A percentile compares a stretch with the other conserved stretches of the same genome.
Evolutionary conservation across 169 alveolate species (phyloP).

Genomic region (Cardiosporidium cionae): DNA sequence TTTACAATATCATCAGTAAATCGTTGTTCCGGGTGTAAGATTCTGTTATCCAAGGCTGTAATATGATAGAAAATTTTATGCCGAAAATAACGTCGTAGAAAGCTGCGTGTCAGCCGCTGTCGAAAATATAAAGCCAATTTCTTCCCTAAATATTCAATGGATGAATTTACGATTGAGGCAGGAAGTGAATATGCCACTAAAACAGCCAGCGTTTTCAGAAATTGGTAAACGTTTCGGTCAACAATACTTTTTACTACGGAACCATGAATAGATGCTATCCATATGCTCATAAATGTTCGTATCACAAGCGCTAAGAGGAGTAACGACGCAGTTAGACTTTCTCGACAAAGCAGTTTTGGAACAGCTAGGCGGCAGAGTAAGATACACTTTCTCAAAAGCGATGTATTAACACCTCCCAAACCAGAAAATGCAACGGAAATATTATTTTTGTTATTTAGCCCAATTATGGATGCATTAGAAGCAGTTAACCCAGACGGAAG

Average conservation of each 20-base stretch:
- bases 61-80: constrained; percentile 61
- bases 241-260: constrained; percentile 63
- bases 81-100: constrained; percentile 50
- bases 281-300: constrained; percentile 65
- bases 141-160: constrained; percentile 52
- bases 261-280: constrained; percentile 65
- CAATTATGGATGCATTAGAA: background rate
- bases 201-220: constrained; percentile 43
- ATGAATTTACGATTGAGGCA: constrained; percentile 63
- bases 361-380: background rate
- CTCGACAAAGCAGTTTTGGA: background rate
- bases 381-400: background rate
- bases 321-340: constrained; percentile 11
- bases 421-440: no score
- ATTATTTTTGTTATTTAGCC: no score
- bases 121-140: constrained; percentile 56
- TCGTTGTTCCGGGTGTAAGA: constrained; percentile 66
- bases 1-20: constrained; percentile 60
- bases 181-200: constrained; percentile 63
- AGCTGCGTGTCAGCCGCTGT: constrained; percentile 44
- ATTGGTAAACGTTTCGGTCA: constrained; percentile 34
- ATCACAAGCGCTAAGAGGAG: constrained; percentile 51
- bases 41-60: constrained; percentile 57
- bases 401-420: background rate
- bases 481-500: background rate